Conservation (phyloP, 2,329 filamentous ascomycete species). For the Elsinoe necatrix region DNA sequence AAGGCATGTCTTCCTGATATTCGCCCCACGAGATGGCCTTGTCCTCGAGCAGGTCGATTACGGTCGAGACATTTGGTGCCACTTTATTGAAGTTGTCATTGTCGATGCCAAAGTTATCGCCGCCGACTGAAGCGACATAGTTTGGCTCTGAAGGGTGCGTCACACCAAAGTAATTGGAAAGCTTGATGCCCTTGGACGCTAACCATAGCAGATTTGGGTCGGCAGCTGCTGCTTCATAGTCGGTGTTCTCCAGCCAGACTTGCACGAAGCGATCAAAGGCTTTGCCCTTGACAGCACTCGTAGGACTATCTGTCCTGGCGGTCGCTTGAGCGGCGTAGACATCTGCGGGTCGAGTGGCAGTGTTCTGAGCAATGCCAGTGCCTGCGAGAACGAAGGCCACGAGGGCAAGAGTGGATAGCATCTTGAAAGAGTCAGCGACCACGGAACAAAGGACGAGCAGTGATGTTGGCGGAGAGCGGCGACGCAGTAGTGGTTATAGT, state of each 20-base stretch:
- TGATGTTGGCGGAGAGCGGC: background rate
- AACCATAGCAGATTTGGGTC: slow-evolving; percentile 55
- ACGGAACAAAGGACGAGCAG: background rate
- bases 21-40: slow-evolving; percentile 43
- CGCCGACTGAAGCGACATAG: slow-evolving; percentile 59
- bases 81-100: slow-evolving; percentile 55
- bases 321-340: slow-evolving; percentile 52
- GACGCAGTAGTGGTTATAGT: background rate
- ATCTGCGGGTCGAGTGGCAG: slow-evolving; percentile 43
- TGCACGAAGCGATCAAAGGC: slow-evolving; percentile 63
- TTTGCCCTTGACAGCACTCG: slow-evolving; percentile 58
- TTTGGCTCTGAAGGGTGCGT: slow-evolving; percentile 71
- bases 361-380: slow-evolving; percentile 29
- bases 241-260: slow-evolving; percentile 72
- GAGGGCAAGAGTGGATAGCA: slow-evolving; percentile 20
- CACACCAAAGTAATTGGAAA: slow-evolving; percentile 45
- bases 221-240: slow-evolving; percentile 54
- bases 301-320: slow-evolving; percentile 52
- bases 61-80: slow-evolving; percentile 32
- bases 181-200: slow-evolving; percentile 53
- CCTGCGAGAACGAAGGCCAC: slow-evolving; percentile 25
- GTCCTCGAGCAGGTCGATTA: slow-evolving; percentile 37
- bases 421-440: slow-evolving; percentile 10
- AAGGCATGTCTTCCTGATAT: slow-evolving; percentile 74
- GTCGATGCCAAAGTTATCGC: slow-evolving; percentile 65